Base-by-base conservation (phyloP, 2,329 filamentous ascomycete genomes). In the Raffaelea ambrosiae region DNA sequence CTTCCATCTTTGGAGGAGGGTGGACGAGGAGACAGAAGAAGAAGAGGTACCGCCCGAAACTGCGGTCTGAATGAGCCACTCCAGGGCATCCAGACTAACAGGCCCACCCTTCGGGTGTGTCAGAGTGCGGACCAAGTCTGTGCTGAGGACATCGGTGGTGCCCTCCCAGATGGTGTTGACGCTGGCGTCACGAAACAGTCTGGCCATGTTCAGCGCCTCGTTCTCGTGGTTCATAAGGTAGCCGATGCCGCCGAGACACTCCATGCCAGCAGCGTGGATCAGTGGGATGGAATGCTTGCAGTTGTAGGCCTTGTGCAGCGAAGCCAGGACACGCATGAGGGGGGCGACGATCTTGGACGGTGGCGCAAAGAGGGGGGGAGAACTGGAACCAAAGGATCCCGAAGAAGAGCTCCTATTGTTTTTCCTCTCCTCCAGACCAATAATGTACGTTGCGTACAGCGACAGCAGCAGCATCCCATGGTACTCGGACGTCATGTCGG, bases 71-170 rank as follows among this genome's bases (percentile, higher is more conserved):
- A 75, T 57, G 40, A 76, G 59, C 40, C 60, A 60, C 18, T 69
- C 68, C 19, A 78, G 55, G 1, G 70, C 72, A n/a, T 65, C 59
- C 3, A 72, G 51, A 31, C 61, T 64, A 10, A 60, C 63, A 11
- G 48, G 56, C 4, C 66, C 72, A 1, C 51, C 59, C 21, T 61
- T 61, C 1, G 68, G 61, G 31, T 76, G 70, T 51, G 73, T 74
- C 39, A 77, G 49, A 0, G 71, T 69, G 19, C 72, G 60, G 14
- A 75, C 51, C 16, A 73, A 66, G 51, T 76, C 74, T 1, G 67
- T 69, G 4, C 78, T 77, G 48, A 88, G 68, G 5, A 88, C 81
- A 56, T 86, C 83, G 0, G 83, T 86, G 0, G 84, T 88, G 1
- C 84, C 81, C 77, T 48, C 70, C 68, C 51, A 74, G 46, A 88